Evolutionary conservation across 2,329 filamentous ascomycete genomes (phyloP).

Genomic region (Pochonia chlamydosporia): DNA sequence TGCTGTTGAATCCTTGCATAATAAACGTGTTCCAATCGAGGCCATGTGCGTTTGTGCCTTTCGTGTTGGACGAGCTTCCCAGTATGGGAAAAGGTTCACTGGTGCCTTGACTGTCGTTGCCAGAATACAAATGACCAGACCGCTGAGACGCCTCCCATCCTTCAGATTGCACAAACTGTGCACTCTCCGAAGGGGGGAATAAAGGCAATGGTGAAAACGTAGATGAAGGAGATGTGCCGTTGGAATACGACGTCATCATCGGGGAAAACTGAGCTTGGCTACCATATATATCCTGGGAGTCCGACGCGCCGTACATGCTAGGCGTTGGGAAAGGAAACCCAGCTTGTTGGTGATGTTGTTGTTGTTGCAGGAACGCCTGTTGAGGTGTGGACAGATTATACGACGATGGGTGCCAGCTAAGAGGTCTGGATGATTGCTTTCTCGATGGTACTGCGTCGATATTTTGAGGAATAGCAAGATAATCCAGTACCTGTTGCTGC

Average conservation of each 20-base stretch:
- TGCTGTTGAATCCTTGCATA: conserved; percentile 37
- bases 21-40: conserved; percentile 42
- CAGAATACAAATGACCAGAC: conserved; percentile 20
- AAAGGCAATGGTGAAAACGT: conserved; percentile 49
- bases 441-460: not conserved
- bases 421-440: conserved; percentile 7
- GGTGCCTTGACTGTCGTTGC: conserved; percentile 13
- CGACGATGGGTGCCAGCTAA: conserved; percentile 72
- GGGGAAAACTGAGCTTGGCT: conserved; percentile 41
- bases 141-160: conserved; percentile 30
- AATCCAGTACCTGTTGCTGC: conserved; percentile 41
- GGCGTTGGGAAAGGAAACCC: conserved; percentile 34
- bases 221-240: conserved; percentile 50
- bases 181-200: conserved; percentile 30
- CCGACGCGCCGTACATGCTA: conserved; percentile 26
- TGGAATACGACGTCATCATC: conserved; percentile 50
- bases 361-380: not conserved
- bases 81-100: conserved; percentile 27
- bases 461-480: conserved; percentile 13
- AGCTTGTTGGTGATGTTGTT: conserved; percentile 18
- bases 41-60: conserved; percentile 11
- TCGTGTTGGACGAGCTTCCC: conserved; percentile 5
- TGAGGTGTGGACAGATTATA: conserved; percentile 31
- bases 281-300: conserved; percentile 35
- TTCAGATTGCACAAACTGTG: conserved; percentile 34